Conservation (phyloP, 2,329 filamentous ascomycete species). For the Lizonia empirigonia region DNA sequence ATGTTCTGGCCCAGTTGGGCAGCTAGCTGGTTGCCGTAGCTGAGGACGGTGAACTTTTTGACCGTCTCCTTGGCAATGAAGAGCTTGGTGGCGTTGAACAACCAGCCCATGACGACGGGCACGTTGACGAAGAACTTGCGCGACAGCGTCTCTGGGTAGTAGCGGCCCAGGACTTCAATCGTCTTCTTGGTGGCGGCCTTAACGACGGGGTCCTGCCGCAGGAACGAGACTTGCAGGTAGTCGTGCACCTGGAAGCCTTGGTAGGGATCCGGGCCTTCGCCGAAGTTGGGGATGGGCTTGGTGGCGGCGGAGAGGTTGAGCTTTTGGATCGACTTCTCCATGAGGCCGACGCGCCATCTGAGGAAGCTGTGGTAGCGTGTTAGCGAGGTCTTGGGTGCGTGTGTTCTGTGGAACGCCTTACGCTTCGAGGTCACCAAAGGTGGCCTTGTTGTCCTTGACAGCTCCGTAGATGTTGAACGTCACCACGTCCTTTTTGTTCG, state of each 20-base stretch:
- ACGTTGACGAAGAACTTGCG: slow-evolving; percentile 98
- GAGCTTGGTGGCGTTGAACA: slow-evolving; percentile 56
- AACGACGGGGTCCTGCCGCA: slow-evolving; percentile 77
- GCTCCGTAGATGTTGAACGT: slow-evolving; percentile 95
- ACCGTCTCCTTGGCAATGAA: slow-evolving; percentile 56
- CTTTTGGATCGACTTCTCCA: slow-evolving; percentile 82
- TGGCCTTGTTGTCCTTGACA: slow-evolving; percentile 78
- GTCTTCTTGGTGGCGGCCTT: slow-evolving; percentile 79
- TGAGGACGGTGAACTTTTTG: slow-evolving; percentile 57
- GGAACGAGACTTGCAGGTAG: slow-evolving; percentile 85
- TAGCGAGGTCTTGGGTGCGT: not conserved
- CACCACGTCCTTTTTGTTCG: slow-evolving; percentile 67
- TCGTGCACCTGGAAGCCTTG: slow-evolving; percentile 94
- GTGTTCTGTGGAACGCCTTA: slow-evolving; percentile 47
- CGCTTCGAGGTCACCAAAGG: slow-evolving; percentile 83
- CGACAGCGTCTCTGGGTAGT: slow-evolving; percentile 86
- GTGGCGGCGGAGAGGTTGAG: slow-evolving; percentile 74
- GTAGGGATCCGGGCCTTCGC: slow-evolving; percentile 74
- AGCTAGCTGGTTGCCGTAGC: slow-evolving; percentile 69
- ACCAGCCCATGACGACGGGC: slow-evolving; percentile 85
- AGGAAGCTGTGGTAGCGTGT: slow-evolving; percentile 69
- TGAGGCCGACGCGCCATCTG: slow-evolving; percentile 85
- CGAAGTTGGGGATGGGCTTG: slow-evolving; percentile 71
- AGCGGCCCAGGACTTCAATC: slow-evolving; percentile 78
- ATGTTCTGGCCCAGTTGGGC: slow-evolving; percentile 69